Conservation (phyloP, 1,284 basidiomycete species). For the Rhodotorula sp. region DNA sequence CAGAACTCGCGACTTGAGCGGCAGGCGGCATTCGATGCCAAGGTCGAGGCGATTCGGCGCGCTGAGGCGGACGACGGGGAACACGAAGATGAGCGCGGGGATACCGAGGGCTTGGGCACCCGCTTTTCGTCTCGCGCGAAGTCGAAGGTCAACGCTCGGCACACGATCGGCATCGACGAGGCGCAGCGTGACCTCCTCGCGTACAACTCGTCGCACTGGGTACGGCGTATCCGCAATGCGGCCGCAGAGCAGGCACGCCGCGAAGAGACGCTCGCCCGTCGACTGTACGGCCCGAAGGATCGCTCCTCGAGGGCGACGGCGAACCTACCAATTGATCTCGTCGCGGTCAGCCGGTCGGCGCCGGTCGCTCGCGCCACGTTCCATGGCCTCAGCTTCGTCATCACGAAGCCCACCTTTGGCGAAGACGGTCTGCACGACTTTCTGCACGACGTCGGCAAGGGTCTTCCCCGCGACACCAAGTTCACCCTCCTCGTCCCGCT, state of each 20-base stretch:
- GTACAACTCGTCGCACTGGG: slow-evolving; percentile 79
- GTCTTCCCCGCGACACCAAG: slow-evolving; percentile 66
- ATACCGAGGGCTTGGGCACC: not conserved
- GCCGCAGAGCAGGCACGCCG: slow-evolving; percentile 52
- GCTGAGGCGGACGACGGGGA: slow-evolving; percentile 43
- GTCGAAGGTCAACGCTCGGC: slow-evolving; percentile 59
- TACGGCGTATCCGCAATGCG: slow-evolving; percentile 55
- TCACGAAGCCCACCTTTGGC: slow-evolving; percentile 67
- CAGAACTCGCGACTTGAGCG: slow-evolving; percentile 70
- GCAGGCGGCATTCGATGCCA: slow-evolving; percentile 76
- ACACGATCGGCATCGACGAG: slow-evolving; percentile 67
- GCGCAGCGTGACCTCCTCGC: slow-evolving; percentile 70
- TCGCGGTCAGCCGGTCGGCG: slow-evolving; percentile 55
- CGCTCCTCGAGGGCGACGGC: slow-evolving; percentile 28
- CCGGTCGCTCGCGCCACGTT: slow-evolving; percentile 74
- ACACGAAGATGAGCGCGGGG: slow-evolving; percentile 13
- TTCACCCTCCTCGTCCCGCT: slow-evolving; percentile 83
- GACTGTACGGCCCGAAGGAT: slow-evolving; percentile 36
- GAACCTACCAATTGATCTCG: slow-evolving; percentile 53
- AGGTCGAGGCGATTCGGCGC: slow-evolving; percentile 61
- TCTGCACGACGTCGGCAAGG: slow-evolving; percentile 65
- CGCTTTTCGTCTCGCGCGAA: slow-evolving; percentile 46
- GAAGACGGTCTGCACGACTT: slow-evolving; percentile 62
- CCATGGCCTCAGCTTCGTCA: slow-evolving; percentile 59
- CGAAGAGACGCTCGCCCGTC: slow-evolving; percentile 50